These are phyloP conservation scores for Penicillium coffeae DNA, from an alignment of 495 filamentous ascomycete species.

Conservation along the genomic window DNA sequence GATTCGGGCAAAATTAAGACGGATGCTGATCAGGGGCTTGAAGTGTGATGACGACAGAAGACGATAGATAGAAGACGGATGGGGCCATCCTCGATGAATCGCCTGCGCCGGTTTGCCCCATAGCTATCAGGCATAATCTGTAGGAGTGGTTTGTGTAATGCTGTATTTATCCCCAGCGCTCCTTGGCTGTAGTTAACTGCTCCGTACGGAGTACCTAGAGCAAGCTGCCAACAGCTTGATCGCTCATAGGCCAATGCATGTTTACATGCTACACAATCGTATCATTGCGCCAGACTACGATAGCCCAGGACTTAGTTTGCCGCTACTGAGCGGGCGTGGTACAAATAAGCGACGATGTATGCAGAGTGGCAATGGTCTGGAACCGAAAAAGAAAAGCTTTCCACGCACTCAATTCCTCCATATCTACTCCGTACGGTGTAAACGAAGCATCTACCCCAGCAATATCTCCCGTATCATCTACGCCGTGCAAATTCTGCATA, in stretches of 20 bases:
- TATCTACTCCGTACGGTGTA: background rate
- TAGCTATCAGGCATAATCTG: background rate
- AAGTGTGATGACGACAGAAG: conserved; percentile 17
- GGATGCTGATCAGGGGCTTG: conserved; percentile 16
- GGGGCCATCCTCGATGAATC: conserved; percentile 8
- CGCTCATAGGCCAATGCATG: too few relatives aligned
- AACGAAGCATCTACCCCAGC: background rate
- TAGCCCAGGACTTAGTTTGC: too few relatives aligned
- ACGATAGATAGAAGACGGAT: conserved; percentile 7
- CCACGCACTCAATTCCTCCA: background rate
- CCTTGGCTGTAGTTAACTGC: too few relatives aligned
- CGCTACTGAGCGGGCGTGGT: too few relatives aligned
- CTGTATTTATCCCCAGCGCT: too few relatives aligned
- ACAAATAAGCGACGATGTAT: too few relatives aligned
- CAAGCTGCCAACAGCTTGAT: too few relatives aligned
- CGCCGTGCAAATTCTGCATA: background rate
- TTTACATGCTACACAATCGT: too few relatives aligned
- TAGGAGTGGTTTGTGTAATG: background rate
- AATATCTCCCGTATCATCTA: too few relatives aligned
- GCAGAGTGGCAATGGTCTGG: conserved; percentile 8
- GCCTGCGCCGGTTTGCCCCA: background rate
- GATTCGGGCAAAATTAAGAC: background rate
- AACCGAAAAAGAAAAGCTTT: conserved; percentile 1
- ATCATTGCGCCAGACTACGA: too few relatives aligned
- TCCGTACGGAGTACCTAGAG: too few relatives aligned